phyloP scores from a whole-genome alignment of 441 rosid species.

The Aquilaria agallochum region DNA sequence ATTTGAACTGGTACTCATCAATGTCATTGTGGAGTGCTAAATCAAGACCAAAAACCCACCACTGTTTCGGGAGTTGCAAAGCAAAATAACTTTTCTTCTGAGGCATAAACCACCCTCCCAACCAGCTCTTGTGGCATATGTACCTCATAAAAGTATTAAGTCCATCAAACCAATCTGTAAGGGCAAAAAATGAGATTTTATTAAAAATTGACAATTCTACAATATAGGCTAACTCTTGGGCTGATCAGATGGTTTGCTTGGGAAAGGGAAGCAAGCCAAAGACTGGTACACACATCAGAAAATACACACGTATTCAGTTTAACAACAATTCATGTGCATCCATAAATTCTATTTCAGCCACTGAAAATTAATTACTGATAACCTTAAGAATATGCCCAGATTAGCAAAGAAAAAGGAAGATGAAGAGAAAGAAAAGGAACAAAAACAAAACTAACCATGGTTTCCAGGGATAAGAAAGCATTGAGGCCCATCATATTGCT shows the following conservation, averaged over 20 bases:
- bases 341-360: no score
- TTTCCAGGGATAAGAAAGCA: constrained; percentile 91
- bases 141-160: constrained; percentile 94
- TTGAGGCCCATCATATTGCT: constrained; percentile 85
- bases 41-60: constrained; percentile 99
- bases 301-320: no score
- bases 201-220: background rate
- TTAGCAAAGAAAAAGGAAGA: background rate
- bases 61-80: constrained; percentile 75
- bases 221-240: background rate
- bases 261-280: no score
- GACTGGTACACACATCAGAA: no score
- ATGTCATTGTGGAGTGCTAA: constrained; percentile 95
- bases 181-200: background rate
- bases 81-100: constrained; percentile 96
- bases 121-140: constrained; percentile 95
- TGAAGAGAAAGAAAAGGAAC: no score
- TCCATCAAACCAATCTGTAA: constrained; percentile 93
- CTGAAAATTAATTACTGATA: no score
- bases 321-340: no score
- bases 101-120: constrained; percentile 98
- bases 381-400: constrained; percentile 3
- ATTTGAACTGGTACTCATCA: constrained; percentile 94
- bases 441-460: constrained; percentile 74
- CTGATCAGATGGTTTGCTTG: no score